A percentile compares a stretch with the other conserved stretches of the same genome.
These are phyloP conservation scores for Gardenia jasminoides DNA, from an alignment of 257 asterid species.

Conservation along the genomic window DNA sequence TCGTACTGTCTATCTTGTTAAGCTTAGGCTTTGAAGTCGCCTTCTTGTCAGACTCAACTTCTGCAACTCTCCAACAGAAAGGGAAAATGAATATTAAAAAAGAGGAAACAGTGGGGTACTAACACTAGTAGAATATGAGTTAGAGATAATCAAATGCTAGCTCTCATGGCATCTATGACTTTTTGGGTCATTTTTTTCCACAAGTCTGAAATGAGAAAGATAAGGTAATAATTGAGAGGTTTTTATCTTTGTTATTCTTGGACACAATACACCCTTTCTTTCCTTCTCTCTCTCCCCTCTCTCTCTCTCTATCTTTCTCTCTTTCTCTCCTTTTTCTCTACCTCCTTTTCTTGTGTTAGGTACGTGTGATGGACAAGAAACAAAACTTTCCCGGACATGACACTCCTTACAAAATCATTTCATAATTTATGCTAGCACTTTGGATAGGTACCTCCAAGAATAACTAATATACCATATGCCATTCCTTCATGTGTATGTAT, in stretches of 20 bases:
- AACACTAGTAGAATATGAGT: constrained; percentile 20
- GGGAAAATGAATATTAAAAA: constrained; percentile 26
- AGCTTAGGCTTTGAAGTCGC: constrained; percentile 33
- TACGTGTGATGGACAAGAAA: constrained; percentile 28
- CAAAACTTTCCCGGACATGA: constrained; percentile 23
- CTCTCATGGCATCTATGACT: constrained; percentile 27
- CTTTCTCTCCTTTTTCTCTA: not conserved
- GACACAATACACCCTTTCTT: constrained; percentile 6
- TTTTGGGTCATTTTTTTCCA: constrained; percentile 17
- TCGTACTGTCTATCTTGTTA: constrained; percentile 25
- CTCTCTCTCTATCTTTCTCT: not conserved
- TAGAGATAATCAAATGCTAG: not conserved
- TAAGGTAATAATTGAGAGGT: constrained; percentile 41
- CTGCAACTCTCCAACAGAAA: constrained; percentile 33
- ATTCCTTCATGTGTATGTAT: not conserved
- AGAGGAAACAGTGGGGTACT: constrained; percentile 29
- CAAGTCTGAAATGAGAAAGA: constrained; percentile 20
- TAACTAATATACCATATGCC: not conserved
- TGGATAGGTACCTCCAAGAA: not conserved
- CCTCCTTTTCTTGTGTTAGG: constrained; percentile 24
- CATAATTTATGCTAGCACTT: constrained; percentile 25
- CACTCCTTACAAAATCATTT: constrained; percentile 17
- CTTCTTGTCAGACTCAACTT: constrained; percentile 51
- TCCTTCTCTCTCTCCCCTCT: not conserved
- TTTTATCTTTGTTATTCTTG: constrained; percentile 17